Evolutionary conservation across 164 flowering plant genomes (phyloP), one percentile per base, ranked within the genome.

Genomic region (Hamamelis virginiana): DNA sequence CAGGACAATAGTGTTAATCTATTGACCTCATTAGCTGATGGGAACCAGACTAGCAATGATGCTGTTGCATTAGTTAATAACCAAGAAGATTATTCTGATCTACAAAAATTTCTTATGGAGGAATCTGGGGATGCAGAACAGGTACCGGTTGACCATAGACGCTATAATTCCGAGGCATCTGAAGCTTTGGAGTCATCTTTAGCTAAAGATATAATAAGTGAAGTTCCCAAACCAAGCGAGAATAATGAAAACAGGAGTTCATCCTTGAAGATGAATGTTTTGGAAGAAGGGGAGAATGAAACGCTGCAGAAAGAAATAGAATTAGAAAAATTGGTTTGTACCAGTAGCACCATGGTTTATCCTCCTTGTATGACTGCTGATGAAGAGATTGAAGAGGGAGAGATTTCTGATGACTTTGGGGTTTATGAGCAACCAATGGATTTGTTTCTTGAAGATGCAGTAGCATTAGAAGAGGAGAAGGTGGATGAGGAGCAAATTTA

Each of bases 321-420:
- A 50, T 22, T 68, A 57, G 75, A 74, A 64, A 73, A 72, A 60
- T 62, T 64, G 46, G 69, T 64, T 56, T 28, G 53, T 71, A 25
- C 26, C 11, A 57, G 69, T 63, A 26, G 52, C n/a, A n/a, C 22
- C 43, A 11, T 66, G 33, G 51, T 59, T 50, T 33, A 73, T n/a
- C 19, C 77, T 61, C 33, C 2, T 58, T 33, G 38, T 25, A 60
- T 53, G 66, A 51, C 23, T 70, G 79, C 47, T 58, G 72, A 71
- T 50, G 71, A 63, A 69, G 82, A 74, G 21, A 64, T 78, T 58
- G 89, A 86, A 73, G 89, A 85, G 65, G 87, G 89, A 47, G 87
- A 86, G 68, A 66, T 82, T 41, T 73, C 74, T 69, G 81, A 73
- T 19, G 80, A 71, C 10, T 45, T 14, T 58, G 66, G 44, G 28